Percentiles rank a stretch among this genome's conserved stretches.
Evolutionary conservation across 768 basidiomycete species (phyloP).

Genomic region (Holtermanniella nyarrowii): DNA sequence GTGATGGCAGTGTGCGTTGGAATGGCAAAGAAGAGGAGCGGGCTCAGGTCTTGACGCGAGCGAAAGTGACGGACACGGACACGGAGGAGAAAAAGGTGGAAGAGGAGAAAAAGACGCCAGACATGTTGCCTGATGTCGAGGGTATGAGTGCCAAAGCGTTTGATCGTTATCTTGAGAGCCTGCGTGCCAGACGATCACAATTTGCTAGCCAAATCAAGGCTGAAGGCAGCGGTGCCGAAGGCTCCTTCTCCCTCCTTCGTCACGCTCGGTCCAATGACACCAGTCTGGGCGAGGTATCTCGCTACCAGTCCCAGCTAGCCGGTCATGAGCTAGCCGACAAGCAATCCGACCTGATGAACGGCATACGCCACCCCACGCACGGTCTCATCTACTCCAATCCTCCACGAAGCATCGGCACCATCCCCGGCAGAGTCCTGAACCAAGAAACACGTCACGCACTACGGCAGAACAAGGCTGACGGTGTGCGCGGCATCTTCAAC

Average conservation of each 20-base stretch:
- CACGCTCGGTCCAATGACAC: constrained; percentile 2
- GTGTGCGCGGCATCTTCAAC: not conserved
- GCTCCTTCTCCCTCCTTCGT: constrained; percentile 13
- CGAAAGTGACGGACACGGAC: not conserved
- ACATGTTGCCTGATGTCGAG: constrained; percentile 23
- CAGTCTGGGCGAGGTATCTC: not conserved
- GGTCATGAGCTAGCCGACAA: not conserved
- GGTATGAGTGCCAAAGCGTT: constrained; percentile 22
- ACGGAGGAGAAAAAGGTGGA: not conserved
- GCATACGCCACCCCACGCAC: constrained; percentile 5
- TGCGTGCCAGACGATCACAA: constrained; percentile 3
- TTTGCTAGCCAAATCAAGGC: constrained; percentile 1
- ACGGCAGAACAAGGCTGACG: not conserved
- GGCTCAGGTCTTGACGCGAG: not conserved
- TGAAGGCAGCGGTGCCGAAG: not conserved
- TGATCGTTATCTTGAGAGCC: constrained; percentile 19
- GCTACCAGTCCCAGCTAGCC: constrained; percentile 6
- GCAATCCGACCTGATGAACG: constrained; percentile 3
- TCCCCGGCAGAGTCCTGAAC: constrained; percentile 10
- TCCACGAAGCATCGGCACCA: not conserved
- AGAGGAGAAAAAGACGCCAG: not conserved
- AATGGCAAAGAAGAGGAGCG: constrained; percentile 4
- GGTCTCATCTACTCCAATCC: constrained; percentile 8
- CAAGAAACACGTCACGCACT: constrained; percentile 2
- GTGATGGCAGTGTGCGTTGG: constrained; percentile 28